Percentiles rank a stretch among this genome's conserved stretches.
Evolutionary conservation across 139 green algal species (phyloP).

Genomic region (Mychonastes homosphaera): DNA sequence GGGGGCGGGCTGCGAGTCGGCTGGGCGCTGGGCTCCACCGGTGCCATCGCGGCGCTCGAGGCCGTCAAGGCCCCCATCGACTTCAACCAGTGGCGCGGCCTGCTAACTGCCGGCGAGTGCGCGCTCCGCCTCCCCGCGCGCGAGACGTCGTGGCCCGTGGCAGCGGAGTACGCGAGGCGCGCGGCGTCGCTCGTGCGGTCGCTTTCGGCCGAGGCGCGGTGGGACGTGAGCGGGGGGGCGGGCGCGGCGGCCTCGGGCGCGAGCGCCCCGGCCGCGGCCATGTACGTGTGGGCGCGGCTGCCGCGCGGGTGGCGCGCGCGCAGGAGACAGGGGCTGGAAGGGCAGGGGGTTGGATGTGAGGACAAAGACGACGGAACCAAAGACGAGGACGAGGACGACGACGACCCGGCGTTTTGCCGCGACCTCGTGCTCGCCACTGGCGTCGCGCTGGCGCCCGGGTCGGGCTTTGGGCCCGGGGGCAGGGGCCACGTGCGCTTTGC

Average conservation of each 20-base stretch:
- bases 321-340: too few relatives aligned
- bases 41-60: slow-evolving; percentile 33
- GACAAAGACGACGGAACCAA: not conserved
- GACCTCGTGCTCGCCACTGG: slow-evolving; percentile 21
- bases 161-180: not conserved
- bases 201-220: slow-evolving; percentile 13
- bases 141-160: not conserved
- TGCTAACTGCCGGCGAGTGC: not conserved
- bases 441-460: slow-evolving; percentile 29
- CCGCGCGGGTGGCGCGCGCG: too few relatives aligned
- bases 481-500: slow-evolving; percentile 30
- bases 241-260: not conserved
- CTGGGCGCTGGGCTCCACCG: slow-evolving; percentile 28
- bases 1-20: slow-evolving; percentile 33
- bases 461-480: slow-evolving; percentile 35
- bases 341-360: not conserved
- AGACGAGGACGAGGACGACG: slow-evolving; percentile 7
- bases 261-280: slow-evolving; percentile 18
- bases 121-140: not conserved
- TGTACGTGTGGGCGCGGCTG: slow-evolving; percentile 38
- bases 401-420: slow-evolving; percentile 30
- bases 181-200: slow-evolving; percentile 16
- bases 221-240: slow-evolving; percentile 13
- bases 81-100: slow-evolving; percentile 42
- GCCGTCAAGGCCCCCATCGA: slow-evolving; percentile 34